A percentile compares a stretch with the other conserved stretches of the same genome.
These are phyloP conservation scores for Kentomonas sorsogonicus DNA, from an alignment of 208 protist species.

Conservation along the genomic window DNA sequence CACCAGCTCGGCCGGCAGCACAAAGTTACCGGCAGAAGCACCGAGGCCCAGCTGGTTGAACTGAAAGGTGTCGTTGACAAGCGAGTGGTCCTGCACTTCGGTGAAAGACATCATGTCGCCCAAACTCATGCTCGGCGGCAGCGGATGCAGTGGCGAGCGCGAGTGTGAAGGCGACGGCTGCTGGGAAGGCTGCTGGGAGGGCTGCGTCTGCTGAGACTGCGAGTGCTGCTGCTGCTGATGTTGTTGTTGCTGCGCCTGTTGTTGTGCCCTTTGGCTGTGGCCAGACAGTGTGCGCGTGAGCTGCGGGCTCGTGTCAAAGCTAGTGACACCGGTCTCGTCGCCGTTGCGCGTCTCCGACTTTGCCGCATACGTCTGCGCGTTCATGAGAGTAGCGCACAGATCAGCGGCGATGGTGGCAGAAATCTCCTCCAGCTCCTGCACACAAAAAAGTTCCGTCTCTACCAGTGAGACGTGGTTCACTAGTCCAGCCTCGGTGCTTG, in stretches of 20 bases:
- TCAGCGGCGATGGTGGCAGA: slow-evolving; percentile 63
- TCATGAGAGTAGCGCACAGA: slow-evolving; percentile 55
- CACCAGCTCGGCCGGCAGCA: slow-evolving; percentile 46
- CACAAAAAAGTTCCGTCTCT: slow-evolving; percentile 59
- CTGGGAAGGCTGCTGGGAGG: too few relatives aligned
- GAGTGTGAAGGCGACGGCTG: slow-evolving; percentile 29
- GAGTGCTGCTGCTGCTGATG: too few relatives aligned
- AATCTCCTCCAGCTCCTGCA: slow-evolving; percentile 73
- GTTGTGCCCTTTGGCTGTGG: too few relatives aligned
- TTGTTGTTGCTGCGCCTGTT: too few relatives aligned
- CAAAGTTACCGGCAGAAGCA: slow-evolving; percentile 65
- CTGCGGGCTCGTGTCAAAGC: slow-evolving; percentile 21
- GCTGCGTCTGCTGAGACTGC: too few relatives aligned
- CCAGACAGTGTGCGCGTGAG: slow-evolving; percentile 29
- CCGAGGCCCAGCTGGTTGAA: slow-evolving; percentile 58
- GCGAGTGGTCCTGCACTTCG: slow-evolving; percentile 50
- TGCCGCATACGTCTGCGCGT: slow-evolving; percentile 7
- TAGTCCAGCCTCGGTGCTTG: slow-evolving; percentile 15
- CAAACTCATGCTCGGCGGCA: slow-evolving; percentile 20
- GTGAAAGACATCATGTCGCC: slow-evolving; percentile 30
- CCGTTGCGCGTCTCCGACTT: neutral
- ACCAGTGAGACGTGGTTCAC: too few relatives aligned
- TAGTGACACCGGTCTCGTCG: slow-evolving; percentile 9
- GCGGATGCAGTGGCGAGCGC: slow-evolving; percentile 26
- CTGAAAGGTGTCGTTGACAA: slow-evolving; percentile 75